Evolutionary conservation across 176 grass and related monocot species (phyloP), one percentile per base, ranked within the genome.

Genomic region (Triticum urartu): DNA sequence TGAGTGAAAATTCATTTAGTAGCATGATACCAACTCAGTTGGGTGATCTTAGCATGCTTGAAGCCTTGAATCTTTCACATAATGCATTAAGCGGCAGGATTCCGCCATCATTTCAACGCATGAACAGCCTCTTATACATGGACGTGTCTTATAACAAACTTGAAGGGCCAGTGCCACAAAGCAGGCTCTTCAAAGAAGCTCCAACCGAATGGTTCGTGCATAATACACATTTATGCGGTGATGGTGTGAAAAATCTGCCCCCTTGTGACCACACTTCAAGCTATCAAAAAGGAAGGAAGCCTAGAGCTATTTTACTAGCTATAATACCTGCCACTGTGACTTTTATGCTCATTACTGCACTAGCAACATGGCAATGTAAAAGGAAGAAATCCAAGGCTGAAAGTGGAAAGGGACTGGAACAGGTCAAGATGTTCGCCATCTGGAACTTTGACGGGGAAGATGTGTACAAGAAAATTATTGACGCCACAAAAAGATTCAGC

Each of bases 391-490:
- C 33, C 67, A 69, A 69, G 33, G 33, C 33, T 38, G 67, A 69
- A 38, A 69, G 18, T 38, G 7, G 3, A 69, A 38, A 69, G 32
- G 33, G 33, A 38, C 33, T 21, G 67, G 66, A 35, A 35, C 66
- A 68, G 66, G 32, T 69, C 67, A 36, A 69, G 67, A 69, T 69
- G 67, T 69, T 69, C 4, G 67, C 33, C 67, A 21, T 38, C 15
- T 69, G 67, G 67, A 36, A 69, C 67, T 69, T 69, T 69, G 33
- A 69, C 9, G 67, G 67, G 33, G 67, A 69, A 38, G 67, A 69
- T 69, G 67, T 69, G 33, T 69, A 69, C 33, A 69, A 38, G 67
- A 17, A 69, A 69, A 69, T 69, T 69, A 69, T 69, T 69, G 67
- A 21, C 2, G 32, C 67, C 33, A 69, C 67, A 36, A 69, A 38